These are phyloP conservation scores for Candida nemodendra DNA, from an alignment of 805 yeast genomes.

Conservation along the genomic window DNA sequence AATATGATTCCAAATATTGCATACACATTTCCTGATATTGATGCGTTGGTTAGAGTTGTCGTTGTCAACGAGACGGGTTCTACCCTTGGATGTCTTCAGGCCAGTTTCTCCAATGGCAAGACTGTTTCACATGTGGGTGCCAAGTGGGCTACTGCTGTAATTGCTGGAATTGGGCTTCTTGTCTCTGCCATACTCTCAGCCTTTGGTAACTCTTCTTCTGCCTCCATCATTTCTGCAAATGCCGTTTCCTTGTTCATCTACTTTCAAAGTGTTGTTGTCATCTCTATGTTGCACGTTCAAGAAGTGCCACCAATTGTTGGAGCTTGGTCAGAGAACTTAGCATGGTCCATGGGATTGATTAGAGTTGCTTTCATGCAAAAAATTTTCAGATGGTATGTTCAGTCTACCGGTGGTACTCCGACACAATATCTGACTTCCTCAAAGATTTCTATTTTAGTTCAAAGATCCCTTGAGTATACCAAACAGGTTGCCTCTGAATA, in stretches of 20 bases:
- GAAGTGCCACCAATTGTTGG: constrained; percentile 89
- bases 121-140: constrained; percentile 78
- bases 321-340: constrained; percentile 88
- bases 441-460: constrained; percentile 69
- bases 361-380: constrained; percentile 78
- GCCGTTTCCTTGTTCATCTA: constrained; percentile 80
- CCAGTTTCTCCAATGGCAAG: constrained; percentile 71
- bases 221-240: constrained; percentile 85
- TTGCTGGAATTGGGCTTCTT: constrained; percentile 84
- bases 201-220: constrained; percentile 85
- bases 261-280: constrained; percentile 84
- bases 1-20: constrained; percentile 78
- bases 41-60: constrained; percentile 65
- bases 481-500: constrained; percentile 11
- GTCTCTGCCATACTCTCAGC: constrained; percentile 80
- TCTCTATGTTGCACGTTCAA: constrained; percentile 82
- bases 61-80: constrained; percentile 38
- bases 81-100: constrained; percentile 70
- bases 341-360: constrained; percentile 94
- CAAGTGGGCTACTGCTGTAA: constrained; percentile 91
- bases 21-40: constrained; percentile 81
- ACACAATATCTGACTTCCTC: constrained; percentile 60
- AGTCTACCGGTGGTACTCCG: constrained; percentile 88
- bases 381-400: constrained; percentile 80
- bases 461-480: constrained; percentile 48